These are phyloP conservation scores for Trypanosoma congolense DNA, from an alignment of 208 protist genomes.

Conservation along the genomic window DNA sequence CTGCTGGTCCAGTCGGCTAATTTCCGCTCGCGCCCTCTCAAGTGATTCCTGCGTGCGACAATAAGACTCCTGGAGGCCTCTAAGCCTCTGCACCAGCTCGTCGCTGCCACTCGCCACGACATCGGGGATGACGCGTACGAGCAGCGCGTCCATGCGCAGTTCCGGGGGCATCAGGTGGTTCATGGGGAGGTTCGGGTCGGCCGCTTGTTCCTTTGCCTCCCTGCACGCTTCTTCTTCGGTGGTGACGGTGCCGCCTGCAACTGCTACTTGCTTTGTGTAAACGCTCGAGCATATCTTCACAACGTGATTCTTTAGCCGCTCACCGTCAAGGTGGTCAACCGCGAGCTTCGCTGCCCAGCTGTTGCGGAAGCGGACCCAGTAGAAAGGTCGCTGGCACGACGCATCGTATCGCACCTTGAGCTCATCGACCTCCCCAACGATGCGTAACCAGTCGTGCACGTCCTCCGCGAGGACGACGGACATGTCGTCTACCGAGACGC, in stretches of 20 bases:
- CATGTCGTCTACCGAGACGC: constrained; percentile 48
- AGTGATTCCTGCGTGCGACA: constrained; percentile 11
- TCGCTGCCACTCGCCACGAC: constrained; percentile 3
- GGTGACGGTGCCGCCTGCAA: neutral
- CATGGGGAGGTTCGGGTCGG: constrained; percentile 34
- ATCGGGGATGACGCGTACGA: constrained; percentile 33
- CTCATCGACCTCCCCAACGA: constrained; percentile 54
- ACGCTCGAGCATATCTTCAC: constrained; percentile 49
- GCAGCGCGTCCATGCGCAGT: constrained; percentile 51
- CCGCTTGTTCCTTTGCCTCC: neutral
- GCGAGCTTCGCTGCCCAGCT: constrained; percentile 41
- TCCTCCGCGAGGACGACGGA: constrained; percentile 45
- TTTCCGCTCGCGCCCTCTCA: neutral
- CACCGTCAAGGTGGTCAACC: constrained; percentile 58
- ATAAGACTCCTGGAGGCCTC: constrained; percentile 16
- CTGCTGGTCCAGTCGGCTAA: constrained; percentile 11
- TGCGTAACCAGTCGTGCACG: constrained; percentile 62
- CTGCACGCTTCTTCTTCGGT: neutral
- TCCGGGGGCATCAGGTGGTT: constrained; percentile 63
- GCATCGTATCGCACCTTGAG: constrained; percentile 80
- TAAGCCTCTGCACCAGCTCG: constrained; percentile 8
- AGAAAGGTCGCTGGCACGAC: constrained; percentile 33
- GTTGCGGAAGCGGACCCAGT: constrained; percentile 50
- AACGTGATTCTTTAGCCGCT: constrained; percentile 55
- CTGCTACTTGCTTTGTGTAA: constrained; percentile 21